A percentile compares a stretch with the other conserved stretches of the same genome.
These are phyloP conservation scores for Cercospora sesami DNA, from an alignment of 2,329 filamentous ascomycete species.

Conservation along the genomic window DNA sequence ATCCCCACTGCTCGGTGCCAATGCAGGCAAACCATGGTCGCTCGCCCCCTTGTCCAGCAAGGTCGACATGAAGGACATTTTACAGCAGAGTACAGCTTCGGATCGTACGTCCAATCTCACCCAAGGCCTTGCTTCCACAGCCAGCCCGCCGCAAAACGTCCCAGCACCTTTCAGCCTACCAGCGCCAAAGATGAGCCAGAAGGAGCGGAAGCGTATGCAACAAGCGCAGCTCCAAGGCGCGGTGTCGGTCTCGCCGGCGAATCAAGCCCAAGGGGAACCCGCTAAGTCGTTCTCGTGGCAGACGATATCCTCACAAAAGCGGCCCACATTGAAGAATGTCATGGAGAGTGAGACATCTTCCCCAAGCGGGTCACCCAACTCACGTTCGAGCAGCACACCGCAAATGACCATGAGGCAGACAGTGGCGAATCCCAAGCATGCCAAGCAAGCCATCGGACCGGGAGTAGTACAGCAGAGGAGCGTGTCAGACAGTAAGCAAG, in stretches of 20 bases:
- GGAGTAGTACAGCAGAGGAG: conserved; percentile 8
- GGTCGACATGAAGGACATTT: conserved; percentile 73
- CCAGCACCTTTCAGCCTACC: conserved; percentile 37
- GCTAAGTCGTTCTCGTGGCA: conserved; percentile 61
- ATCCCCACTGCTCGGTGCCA: conserved; percentile 32
- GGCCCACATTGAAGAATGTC: conserved; percentile 53
- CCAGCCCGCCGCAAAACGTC: conserved; percentile 22
- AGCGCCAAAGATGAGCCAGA: conserved; percentile 75
- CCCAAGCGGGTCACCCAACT: conserved; percentile 32
- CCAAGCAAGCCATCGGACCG: conserved; percentile 12
- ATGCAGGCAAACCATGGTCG: conserved; percentile 53
- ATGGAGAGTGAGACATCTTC: conserved; percentile 42
- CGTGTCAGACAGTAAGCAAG: conserved; percentile 26
- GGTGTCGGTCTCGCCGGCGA: conserved; percentile 28
- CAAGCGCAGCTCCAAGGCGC: conserved; percentile 56
- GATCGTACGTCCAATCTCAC: conserved; percentile 48
- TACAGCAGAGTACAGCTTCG: conserved; percentile 59
- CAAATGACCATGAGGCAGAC: conserved; percentile 64
- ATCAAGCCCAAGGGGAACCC: conserved; percentile 1
- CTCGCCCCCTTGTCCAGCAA: conserved; percentile 55
- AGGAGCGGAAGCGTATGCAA: conserved; percentile 82
- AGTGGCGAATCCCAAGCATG: conserved; percentile 49
- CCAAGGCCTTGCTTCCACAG: conserved; percentile 40
- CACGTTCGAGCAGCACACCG: conserved; percentile 43
- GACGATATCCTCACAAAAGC: conserved; percentile 53